Conservation (phyloP, 768 basidiomycete species). For the Pleurotus pulmonarius region DNA sequence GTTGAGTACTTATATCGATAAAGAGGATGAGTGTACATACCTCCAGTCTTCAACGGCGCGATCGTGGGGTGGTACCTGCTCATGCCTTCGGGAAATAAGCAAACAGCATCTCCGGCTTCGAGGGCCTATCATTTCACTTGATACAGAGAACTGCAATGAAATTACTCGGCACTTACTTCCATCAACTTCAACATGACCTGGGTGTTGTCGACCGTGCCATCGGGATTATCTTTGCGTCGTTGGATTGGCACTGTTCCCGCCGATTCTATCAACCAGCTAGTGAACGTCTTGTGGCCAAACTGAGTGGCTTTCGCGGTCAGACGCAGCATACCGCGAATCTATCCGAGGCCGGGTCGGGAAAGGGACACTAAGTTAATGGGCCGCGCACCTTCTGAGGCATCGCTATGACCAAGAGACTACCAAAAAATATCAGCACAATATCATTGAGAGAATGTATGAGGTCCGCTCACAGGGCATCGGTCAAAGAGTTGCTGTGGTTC, state of each 20-base stretch:
- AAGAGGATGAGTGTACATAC: slow-evolving; percentile 29
- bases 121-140: slow-evolving; percentile 47
- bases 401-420: slow-evolving; percentile 68
- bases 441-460: not conserved
- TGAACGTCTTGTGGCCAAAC: slow-evolving; percentile 80
- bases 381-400: slow-evolving; percentile 60
- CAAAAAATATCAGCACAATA: not conserved
- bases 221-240: slow-evolving; percentile 64
- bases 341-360: slow-evolving; percentile 1
- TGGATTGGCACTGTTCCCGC: slow-evolving; percentile 85
- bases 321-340: slow-evolving; percentile 78
- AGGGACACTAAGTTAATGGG: not conserved
- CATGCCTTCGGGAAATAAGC: slow-evolving; percentile 84
- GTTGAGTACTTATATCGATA: not conserved
- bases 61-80: slow-evolving; percentile 86
- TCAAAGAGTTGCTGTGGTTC: slow-evolving; percentile 85
- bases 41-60: slow-evolving; percentile 84
- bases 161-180: slow-evolving; percentile 38
- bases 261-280: slow-evolving; percentile 86
- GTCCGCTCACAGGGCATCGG: slow-evolving; percentile 72
- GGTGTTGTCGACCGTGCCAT: slow-evolving; percentile 59
- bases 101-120: slow-evolving; percentile 73
- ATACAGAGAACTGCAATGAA: not conserved
- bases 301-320: slow-evolving; percentile 87
- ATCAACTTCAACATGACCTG: slow-evolving; percentile 66